Evolutionary conservation across 495 filamentous ascomycete genomes (phyloP).

Genomic region (Talaromyces wortmannii): DNA sequence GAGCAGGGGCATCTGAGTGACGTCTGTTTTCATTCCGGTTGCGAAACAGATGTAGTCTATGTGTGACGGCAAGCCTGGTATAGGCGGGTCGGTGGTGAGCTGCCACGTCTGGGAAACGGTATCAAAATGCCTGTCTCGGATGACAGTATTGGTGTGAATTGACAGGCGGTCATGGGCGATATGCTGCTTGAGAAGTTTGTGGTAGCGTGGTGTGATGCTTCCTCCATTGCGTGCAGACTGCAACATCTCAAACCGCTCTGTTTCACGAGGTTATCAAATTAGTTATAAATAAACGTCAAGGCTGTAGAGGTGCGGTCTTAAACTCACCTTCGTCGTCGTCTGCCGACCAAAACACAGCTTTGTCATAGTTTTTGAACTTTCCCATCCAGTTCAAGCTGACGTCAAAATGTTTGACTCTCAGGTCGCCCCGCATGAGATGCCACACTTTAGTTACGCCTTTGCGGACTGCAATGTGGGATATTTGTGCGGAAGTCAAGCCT

Average conservation of each 20-base stretch:
- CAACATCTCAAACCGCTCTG: slow-evolving; percentile 51
- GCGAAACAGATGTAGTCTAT: slow-evolving; percentile 63
- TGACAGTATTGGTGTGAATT: slow-evolving; percentile 42
- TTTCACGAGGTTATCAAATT: background rate
- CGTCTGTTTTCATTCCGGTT: slow-evolving; percentile 47
- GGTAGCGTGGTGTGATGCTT: slow-evolving; percentile 52
- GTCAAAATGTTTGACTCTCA: slow-evolving; percentile 61
- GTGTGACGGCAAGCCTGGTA: slow-evolving; percentile 32
- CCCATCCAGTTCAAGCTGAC: slow-evolving; percentile 57
- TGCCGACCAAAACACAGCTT: slow-evolving; percentile 56
- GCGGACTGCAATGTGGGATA: slow-evolving; percentile 47
- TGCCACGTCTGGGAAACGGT: slow-evolving; percentile 38
- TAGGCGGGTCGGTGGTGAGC: slow-evolving; percentile 39
- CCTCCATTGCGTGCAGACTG: slow-evolving; percentile 52
- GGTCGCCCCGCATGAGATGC: slow-evolving; percentile 49
- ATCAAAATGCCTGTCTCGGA: slow-evolving; percentile 28
- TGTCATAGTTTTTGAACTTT: slow-evolving; percentile 59
- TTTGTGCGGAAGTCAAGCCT: slow-evolving; percentile 54
- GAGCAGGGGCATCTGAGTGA: slow-evolving; percentile 42
- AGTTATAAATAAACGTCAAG: background rate
- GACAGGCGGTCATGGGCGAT: slow-evolving; percentile 32
- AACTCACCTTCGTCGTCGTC: slow-evolving; percentile 42
- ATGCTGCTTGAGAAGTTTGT: slow-evolving; percentile 45
- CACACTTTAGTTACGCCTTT: slow-evolving; percentile 47
- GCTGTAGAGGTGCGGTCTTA: background rate